Percentiles rank a stretch among this genome's conserved stretches.
phyloP scores from a whole-genome alignment of 495 filamentous ascomycete genomes.

The Apiosordaria backusii region DNA sequence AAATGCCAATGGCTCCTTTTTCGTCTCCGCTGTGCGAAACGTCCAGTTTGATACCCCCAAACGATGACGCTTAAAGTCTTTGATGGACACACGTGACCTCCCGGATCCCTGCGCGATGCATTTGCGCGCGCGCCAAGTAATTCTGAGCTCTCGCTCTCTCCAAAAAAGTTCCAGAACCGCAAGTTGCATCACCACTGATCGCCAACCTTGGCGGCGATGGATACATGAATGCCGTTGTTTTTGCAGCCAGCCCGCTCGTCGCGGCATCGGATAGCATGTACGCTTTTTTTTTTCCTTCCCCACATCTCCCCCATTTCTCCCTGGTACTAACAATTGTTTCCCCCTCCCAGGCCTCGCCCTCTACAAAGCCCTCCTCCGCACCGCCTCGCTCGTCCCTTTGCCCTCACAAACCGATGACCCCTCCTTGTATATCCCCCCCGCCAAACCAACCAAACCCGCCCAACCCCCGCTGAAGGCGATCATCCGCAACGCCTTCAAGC shows the following conservation, averaged over 20 bases:
- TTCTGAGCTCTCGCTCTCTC: not conserved
- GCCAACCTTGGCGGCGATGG: not conserved
- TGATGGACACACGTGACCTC: slow-evolving; percentile 26
- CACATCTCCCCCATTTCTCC: not conserved
- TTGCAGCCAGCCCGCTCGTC: slow-evolving; percentile 46
- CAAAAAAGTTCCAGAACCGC: not conserved
- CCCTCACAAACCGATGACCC: slow-evolving; percentile 37
- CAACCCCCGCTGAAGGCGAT: slow-evolving; percentile 37
- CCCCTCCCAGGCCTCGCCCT: slow-evolving; percentile 64
- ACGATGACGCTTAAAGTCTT: not conserved
- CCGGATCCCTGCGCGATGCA: slow-evolving; percentile 7
- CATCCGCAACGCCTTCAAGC: slow-evolving; percentile 56
- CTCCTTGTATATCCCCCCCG: slow-evolving; percentile 38
- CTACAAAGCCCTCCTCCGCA: slow-evolving; percentile 66
- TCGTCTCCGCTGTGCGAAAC: too few species aligned
- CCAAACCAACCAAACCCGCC: not conserved
- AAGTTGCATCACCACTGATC: not conserved
- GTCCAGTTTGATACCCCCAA: too few species aligned
- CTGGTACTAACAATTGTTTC: not conserved
- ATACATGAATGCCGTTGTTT: slow-evolving; percentile 41
- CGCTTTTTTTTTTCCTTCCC: slow-evolving; percentile 16
- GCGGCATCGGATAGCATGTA: slow-evolving; percentile 65
- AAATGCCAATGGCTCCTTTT: not conserved
- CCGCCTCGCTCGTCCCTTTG: slow-evolving; percentile 50
- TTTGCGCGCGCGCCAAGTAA: not conserved